Conservation (phyloP, 768 basidiomycete genomes). For the Boletellus ananas region DNA sequence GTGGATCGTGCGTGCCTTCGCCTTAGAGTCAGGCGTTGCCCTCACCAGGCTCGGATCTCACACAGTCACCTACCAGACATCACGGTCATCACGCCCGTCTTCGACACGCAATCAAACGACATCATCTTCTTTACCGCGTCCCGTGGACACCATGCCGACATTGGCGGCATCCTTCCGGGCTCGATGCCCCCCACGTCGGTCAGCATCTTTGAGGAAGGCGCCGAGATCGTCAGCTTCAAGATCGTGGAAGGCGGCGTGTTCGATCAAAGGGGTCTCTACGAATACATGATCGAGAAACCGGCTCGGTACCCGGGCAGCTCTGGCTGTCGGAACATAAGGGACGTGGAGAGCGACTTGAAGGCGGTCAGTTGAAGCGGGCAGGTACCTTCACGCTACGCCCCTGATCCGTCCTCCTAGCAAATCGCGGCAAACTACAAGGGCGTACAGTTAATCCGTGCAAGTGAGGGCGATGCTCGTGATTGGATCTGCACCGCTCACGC, state of each 20-base stretch:
- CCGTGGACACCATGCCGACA: slow-evolving; percentile 91
- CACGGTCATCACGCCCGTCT: slow-evolving; percentile 92
- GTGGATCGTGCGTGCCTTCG: slow-evolving; percentile 66
- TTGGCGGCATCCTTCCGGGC: slow-evolving; percentile 88
- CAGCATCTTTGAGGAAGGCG: slow-evolving; percentile 92
- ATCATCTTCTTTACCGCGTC: slow-evolving; percentile 94
- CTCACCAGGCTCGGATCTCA: neutral
- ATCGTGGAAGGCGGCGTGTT: slow-evolving; percentile 82
- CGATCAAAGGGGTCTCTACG: slow-evolving; percentile 66
- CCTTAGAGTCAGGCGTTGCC: too few species aligned
- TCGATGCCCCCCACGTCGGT: slow-evolving; percentile 95
- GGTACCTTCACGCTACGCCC: too few species aligned
- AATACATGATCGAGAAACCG: slow-evolving; percentile 81
- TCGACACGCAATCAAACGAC: slow-evolving; percentile 55
- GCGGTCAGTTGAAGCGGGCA: slow-evolving; percentile 50
- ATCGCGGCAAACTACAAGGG: slow-evolving; percentile 94
- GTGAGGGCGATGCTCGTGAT: slow-evolving; percentile 38
- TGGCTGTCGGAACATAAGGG: slow-evolving; percentile 80
- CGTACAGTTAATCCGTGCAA: slow-evolving; percentile 75
- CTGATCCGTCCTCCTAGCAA: slow-evolving; percentile 50
- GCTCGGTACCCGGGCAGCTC: slow-evolving; percentile 80
- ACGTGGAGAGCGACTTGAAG: slow-evolving; percentile 90
- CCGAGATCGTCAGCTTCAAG: slow-evolving; percentile 87
- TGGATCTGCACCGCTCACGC: slow-evolving; percentile 6
- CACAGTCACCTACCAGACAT: slow-evolving; percentile 76